Percentiles rank a stretch among this genome's conserved stretches.
phyloP scores from a whole-genome alignment of 352 stramenopile genomes.

The Phytophthora sp. region DNA sequence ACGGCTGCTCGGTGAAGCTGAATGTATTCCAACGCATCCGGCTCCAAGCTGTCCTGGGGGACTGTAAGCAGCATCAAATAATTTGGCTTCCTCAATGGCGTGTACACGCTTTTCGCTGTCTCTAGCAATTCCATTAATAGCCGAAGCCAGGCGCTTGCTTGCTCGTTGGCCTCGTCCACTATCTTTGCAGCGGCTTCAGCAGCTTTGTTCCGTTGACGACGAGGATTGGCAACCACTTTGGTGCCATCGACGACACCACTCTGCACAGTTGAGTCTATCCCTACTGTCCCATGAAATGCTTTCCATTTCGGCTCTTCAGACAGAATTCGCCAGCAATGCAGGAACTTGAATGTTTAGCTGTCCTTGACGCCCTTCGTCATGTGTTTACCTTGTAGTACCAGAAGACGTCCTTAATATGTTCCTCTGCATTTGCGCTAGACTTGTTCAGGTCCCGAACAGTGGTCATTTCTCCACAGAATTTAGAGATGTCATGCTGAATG shows the following conservation, averaged over 20 bases:
- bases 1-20: too few species aligned
- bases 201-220: background rate
- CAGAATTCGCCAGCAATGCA: conserved; percentile 18
- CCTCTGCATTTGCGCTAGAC: background rate
- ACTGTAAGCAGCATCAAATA: too few species aligned
- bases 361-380: background rate
- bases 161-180: too few species aligned
- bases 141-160: background rate
- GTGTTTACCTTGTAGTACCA: background rate
- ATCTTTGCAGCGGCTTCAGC: background rate
- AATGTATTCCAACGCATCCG: too few species aligned
- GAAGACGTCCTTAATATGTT: background rate
- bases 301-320: background rate
- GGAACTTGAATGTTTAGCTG: background rate
- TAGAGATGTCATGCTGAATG: background rate
- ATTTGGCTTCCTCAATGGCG: background rate
- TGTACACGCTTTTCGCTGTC: background rate
- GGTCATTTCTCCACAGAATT: background rate
- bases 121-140: background rate
- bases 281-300: background rate
- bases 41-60: too few species aligned
- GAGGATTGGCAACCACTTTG: too few species aligned
- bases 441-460: background rate
- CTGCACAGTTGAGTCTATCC: background rate
- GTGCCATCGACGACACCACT: background rate